Percentiles rank a stretch among this genome's conserved stretches.
Conservation (phyloP, 257 asterid genomes). For the Solanum dulcamara region DNA sequence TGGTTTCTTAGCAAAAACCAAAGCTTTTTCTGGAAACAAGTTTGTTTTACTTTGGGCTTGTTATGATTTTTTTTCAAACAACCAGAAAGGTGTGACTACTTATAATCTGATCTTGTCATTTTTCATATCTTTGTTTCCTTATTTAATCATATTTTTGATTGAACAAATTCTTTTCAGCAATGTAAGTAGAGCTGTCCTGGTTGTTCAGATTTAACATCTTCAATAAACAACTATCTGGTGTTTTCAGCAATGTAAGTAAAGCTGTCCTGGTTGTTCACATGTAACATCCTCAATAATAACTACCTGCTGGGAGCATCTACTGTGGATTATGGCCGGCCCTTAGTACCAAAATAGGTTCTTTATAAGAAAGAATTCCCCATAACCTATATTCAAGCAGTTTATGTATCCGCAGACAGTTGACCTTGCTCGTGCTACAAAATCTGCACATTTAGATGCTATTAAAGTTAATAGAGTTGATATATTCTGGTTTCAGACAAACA, state of each 20-base stretch:
- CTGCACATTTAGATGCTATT: neutral
- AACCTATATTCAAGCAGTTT: neutral
- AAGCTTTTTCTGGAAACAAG: neutral
- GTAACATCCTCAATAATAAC: neutral
- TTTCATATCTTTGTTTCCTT: neutral
- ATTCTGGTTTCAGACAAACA: neutral
- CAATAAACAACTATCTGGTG: neutral
- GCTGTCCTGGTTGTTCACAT: neutral
- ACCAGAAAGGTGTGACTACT: neutral
- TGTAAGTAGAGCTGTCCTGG: neutral
- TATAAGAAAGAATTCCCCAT: too few species aligned
- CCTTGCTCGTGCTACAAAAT: neutral
- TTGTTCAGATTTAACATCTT: neutral
- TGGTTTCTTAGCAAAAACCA: neutral
- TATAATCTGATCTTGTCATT: neutral
- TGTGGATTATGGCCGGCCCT: neutral
- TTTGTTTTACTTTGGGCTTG: neutral
- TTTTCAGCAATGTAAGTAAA: neutral
- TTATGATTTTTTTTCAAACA: neutral
- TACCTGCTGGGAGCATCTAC: neutral
- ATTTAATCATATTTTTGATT: neutral
- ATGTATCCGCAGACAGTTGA: neutral
- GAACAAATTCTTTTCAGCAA: neutral
- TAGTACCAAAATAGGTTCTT: too few species aligned
- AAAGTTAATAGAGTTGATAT: too few species aligned